Conservation (phyloP, 2,329 filamentous ascomycete species). For the Trichoderma koningiopsis region DNA sequence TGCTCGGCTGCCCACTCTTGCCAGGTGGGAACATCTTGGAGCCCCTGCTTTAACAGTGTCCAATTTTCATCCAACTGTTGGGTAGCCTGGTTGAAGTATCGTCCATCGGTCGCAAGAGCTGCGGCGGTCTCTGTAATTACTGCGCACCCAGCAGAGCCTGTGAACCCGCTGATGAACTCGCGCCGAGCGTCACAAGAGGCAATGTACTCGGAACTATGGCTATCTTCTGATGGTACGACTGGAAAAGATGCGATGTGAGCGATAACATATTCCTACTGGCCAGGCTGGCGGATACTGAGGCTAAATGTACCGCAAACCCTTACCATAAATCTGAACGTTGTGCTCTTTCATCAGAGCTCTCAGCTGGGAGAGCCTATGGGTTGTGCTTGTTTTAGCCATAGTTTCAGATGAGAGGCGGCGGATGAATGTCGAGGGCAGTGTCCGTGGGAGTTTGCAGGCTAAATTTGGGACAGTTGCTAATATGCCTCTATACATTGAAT, state of each 20-base stretch:
- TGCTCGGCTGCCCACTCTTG: slow-evolving; percentile 93
- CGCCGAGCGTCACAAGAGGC: slow-evolving; percentile 91
- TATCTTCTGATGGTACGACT: slow-evolving; percentile 97
- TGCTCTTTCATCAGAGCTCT: slow-evolving; percentile 84
- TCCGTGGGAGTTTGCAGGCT: neutral
- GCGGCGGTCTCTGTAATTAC: slow-evolving; percentile 86
- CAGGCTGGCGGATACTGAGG: neutral
- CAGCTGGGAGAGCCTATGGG: slow-evolving; percentile 72
- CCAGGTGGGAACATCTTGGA: slow-evolving; percentile 94
- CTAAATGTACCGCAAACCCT: slow-evolving; percentile 33
- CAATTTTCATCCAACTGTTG: slow-evolving; percentile 92
- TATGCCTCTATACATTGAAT: slow-evolving; percentile 10
- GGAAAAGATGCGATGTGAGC: slow-evolving; percentile 26
- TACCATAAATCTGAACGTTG: slow-evolving; percentile 91
- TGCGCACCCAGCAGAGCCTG: slow-evolving; percentile 90
- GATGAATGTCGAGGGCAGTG: neutral
- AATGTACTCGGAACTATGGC: slow-evolving; percentile 97
- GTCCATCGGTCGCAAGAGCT: slow-evolving; percentile 88
- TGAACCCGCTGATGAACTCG: slow-evolving; percentile 91
- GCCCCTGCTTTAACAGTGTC: slow-evolving; percentile 86
- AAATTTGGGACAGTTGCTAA: neutral
- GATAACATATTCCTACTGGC: slow-evolving; percentile 23
- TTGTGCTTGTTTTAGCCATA: slow-evolving; percentile 67
- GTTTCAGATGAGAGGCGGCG: slow-evolving; percentile 25
- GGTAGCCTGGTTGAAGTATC: slow-evolving; percentile 95